Conservation (phyloP, 257 asterid species). For the Nicotiana sylvestris region DNA sequence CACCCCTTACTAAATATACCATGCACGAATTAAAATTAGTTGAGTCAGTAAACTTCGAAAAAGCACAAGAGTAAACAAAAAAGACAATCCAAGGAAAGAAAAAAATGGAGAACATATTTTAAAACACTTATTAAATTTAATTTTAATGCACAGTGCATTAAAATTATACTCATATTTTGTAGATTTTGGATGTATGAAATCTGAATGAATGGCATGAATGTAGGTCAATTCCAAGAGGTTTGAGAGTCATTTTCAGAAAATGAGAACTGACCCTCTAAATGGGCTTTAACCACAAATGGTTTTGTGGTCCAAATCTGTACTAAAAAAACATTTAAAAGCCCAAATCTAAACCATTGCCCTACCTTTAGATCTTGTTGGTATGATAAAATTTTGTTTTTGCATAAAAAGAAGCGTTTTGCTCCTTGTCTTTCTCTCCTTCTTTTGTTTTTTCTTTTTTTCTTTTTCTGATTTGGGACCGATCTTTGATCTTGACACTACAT, state of each 20-base stretch:
- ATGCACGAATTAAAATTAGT: no score
- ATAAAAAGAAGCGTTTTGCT: slow-evolving; percentile 1
- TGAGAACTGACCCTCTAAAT: neutral
- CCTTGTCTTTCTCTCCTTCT: neutral
- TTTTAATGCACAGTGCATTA: no score
- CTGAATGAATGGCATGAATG: neutral
- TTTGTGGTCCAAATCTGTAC: neutral
- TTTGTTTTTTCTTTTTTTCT: neutral
- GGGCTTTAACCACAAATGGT: neutral
- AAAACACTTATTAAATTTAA: no score
- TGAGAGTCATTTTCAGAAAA: neutral
- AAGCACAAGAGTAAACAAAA: no score
- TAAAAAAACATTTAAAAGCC: neutral
- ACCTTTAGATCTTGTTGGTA: neutral
- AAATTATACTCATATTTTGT: no score
- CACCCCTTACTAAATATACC: no score
- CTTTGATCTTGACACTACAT: neutral
- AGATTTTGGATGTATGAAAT: neutral
- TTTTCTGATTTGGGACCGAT: slow-evolving; percentile 3
- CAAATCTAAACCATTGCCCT: slow-evolving; percentile 6
- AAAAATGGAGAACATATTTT: no score
- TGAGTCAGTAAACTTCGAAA: neutral
- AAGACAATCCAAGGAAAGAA: no score
- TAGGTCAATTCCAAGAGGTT: neutral
- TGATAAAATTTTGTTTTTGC: neutral